phyloP scores from a whole-genome alignment of 2,329 filamentous ascomycete genomes.

The Monascus ruber region DNA sequence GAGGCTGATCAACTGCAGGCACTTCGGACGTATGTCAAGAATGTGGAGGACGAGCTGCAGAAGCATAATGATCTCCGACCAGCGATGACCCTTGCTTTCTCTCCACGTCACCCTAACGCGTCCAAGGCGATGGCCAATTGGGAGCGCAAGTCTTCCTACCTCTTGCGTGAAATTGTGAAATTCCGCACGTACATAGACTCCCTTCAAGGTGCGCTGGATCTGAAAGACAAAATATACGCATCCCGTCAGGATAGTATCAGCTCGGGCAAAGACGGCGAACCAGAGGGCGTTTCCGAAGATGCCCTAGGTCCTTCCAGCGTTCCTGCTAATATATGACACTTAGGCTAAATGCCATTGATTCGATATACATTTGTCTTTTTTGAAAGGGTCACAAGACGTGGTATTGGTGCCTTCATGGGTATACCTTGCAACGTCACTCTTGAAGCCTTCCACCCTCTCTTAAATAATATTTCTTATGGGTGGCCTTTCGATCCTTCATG shows the following conservation, averaged over 20 bases:
- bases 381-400: too few relatives aligned
- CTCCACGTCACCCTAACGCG: conserved; percentile 68
- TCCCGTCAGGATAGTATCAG: conserved; percentile 10
- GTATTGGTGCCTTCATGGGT: too few relatives aligned
- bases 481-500: too few relatives aligned
- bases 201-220: conserved; percentile 56
- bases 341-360: too few relatives aligned
- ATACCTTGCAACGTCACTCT: too few relatives aligned
- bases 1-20: conserved; percentile 73
- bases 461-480: too few relatives aligned
- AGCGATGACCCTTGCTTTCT: conserved; percentile 82
- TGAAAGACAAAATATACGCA: conserved; percentile 59
- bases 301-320: neutral
- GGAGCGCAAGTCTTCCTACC: conserved; percentile 88
- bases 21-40: conserved; percentile 66
- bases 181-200: conserved; percentile 91
- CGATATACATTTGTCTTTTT: too few relatives aligned
- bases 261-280: neutral
- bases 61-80: conserved; percentile 78
- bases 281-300: neutral
- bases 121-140: conserved; percentile 86
- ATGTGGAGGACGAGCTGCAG: conserved; percentile 74
- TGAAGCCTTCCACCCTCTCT: too few relatives aligned
- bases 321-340: neutral
- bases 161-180: conserved; percentile 90